Evolutionary conservation across 2,329 filamentous ascomycete species (phyloP).

Genomic region (Penicillium sp.): DNA sequence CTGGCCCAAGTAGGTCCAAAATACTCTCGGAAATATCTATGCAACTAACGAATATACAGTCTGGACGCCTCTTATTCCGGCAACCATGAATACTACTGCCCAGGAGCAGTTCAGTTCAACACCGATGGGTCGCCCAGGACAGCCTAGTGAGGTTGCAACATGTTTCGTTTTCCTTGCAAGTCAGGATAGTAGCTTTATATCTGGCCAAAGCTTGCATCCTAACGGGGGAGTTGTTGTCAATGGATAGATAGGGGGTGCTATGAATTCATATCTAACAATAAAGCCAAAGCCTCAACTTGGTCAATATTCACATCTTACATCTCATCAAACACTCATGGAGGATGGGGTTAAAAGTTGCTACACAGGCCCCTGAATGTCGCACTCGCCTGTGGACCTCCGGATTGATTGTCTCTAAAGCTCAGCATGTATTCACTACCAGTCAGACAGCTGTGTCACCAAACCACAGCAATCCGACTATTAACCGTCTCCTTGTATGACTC

Average conservation of each 20-base stretch:
- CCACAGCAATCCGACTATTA: conserved; percentile 11
- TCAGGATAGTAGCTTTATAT: conserved; percentile 69
- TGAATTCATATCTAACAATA: no score
- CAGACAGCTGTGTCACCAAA: background rate
- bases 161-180: conserved; percentile 79
- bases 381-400: background rate
- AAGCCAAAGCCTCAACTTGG: no score
- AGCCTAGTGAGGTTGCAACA: conserved; percentile 77
- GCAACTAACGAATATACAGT: conserved; percentile 39
- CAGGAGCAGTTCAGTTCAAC: conserved; percentile 67
- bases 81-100: conserved; percentile 68
- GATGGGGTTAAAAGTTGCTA: background rate
- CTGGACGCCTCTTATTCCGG: conserved; percentile 71
- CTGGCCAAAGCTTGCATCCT: conserved; percentile 66
- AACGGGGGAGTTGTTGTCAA: conserved; percentile 60
- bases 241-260: conserved; percentile 25
- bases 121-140: conserved; percentile 73
- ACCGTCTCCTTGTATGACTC: conserved; percentile 13
- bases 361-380: background rate
- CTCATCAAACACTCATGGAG: background rate
- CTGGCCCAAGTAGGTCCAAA: conserved; percentile 56
- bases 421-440: background rate
- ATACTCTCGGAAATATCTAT: no score
- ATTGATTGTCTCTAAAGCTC: background rate
- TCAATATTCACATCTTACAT: background rate